Percentiles rank a stretch among this genome's conserved stretches.
Conservation (phyloP, 2,329 filamentous ascomycete genomes). For the Bipolaris sorokiniana region DNA sequence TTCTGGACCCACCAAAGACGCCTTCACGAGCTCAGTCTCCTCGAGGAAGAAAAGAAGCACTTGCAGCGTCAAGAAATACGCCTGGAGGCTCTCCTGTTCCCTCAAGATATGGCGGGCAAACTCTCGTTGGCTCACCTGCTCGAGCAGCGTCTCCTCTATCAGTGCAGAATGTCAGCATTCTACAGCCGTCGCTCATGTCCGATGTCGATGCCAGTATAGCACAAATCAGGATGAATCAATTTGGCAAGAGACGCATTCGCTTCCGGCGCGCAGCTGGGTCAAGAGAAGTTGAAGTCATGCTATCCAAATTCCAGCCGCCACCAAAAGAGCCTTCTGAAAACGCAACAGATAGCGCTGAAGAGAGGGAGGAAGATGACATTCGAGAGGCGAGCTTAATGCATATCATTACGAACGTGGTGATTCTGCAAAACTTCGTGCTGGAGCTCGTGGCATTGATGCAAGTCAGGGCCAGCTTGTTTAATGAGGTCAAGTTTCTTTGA, state of each 20-base stretch:
- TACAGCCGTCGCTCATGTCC: constrained; percentile 42
- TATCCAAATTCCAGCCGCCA: constrained; percentile 45
- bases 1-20: constrained; percentile 37
- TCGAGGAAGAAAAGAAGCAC: constrained; percentile 45
- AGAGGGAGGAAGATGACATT: constrained; percentile 35
- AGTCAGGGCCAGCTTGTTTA: constrained; percentile 55
- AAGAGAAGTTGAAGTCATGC: constrained; percentile 41
- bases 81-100: constrained; percentile 11
- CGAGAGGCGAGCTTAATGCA: constrained; percentile 55
- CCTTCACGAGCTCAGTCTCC: constrained; percentile 46
- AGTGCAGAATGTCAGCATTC: constrained; percentile 34
- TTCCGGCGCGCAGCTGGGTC: constrained; percentile 39
- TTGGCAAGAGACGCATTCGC: constrained; percentile 45
- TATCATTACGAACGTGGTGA: constrained; percentile 58
- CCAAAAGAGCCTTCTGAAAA: constrained; percentile 33
- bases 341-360: constrained; percentile 24
- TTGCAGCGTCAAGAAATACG: constrained; percentile 24
- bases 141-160: constrained; percentile 39
- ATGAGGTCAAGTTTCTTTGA: constrained; percentile 53
- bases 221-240: constrained; percentile 36
- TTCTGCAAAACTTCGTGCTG: constrained; percentile 58
- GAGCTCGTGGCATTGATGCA: constrained; percentile 58
- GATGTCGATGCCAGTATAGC: constrained; percentile 45
- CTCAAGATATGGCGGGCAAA: constrained; percentile 33
- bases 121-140: constrained; percentile 37